Base-by-base conservation (phyloP, 768 basidiomycete species). In the Hydnum rufescens region DNA sequence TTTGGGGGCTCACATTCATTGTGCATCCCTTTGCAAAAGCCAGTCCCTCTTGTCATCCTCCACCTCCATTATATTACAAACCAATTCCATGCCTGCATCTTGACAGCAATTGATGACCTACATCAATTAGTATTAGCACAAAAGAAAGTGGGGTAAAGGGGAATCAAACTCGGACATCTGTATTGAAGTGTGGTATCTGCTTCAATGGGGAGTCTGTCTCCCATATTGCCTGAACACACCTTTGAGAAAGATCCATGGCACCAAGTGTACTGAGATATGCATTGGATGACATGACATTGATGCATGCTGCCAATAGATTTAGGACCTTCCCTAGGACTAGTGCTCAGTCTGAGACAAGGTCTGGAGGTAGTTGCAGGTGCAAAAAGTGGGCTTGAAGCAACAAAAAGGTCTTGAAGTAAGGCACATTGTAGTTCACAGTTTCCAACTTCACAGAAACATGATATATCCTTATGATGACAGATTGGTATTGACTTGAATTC, bases 161-260 rank as follows among this genome's bases (percentile, higher is more conserved):
- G 43, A 49, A 28, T 19, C 6, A 32, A 49, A 2, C 19, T 60
- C 72, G 51, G 59, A 92, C 86, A 51, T 93, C 87, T 4, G 78
- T 66, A 58, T 93, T 87, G 65, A 97, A 99, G 66, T 95, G 90
- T 5, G 95, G 95, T 42, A 99, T 82, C 64, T 99, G 93, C 62
- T 85, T 89, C 58, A 97, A 66, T 0, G 92, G 90, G 32, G 86
- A 89, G 64, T 99, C 95, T 5, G 79, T 82, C 62, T 99, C 93
- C 95, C 95, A 97, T 66, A 93, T 79, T 0, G 84, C 89, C 64
- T 97, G 95, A 3, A 96, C 87, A 65, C 88, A 92, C 93, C 96
- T 97, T 65, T 97, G 95, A 5, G 86, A 86, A 46, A 97, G 66
- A 65, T 99, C 93, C 95, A 97, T 97, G 0, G 92, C 92, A 30